Base-by-base conservation (phyloP, 2,329 filamentous ascomycete genomes). In the Xylaria sp. region DNA sequence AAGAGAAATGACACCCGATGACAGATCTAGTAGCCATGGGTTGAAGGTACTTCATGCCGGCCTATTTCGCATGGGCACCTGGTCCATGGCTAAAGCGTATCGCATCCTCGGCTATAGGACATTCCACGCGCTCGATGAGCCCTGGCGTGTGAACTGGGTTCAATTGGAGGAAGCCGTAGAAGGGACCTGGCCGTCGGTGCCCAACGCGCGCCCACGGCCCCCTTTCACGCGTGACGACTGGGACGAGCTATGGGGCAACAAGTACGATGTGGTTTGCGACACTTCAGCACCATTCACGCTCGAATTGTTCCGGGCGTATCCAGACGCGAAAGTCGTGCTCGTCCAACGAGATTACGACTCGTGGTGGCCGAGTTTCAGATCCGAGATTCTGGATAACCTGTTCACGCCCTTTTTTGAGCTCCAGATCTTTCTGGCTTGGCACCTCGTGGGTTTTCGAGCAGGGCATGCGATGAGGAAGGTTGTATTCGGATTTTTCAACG, bases 11-110 rank as follows among this genome's bases (percentile, higher is more conserved):
- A n/a, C n/a, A n/a, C n/a, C n/a, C n/a, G n/a, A n/a, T n/a, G n/a
- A n/a, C n/a, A n/a, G n/a, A n/a, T n/a, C n/a, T n/a, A n/a, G n/a
- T 42, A 31, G 38, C 19, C 25, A 57, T 33, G 61, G 25, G n/a
- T 43, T 67, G 6, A 59, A 31, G 57, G 40, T 66, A 11, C 51
- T 66, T n/a, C 57, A 64, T 47, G 57, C 61, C 4, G 31, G 31
- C 4, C 45, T 67, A 4, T 67, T 67, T 40, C 63, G 57, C 23
- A 64, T 65, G 57, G 65, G 63, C 37, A 67, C 65, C 11, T 21
- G 21, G 15, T 65, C 63, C 5, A 50, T 63, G 52, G 56, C 65
- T 4, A 46, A 53, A 3, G 65, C 62, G 2, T 67, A 65, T 56
- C 21, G 47, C 12, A 65, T 55, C 11, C 54, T 65, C 17, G 65